A percentile compares a stretch with the other conserved stretches of the same genome.
Conservation (phyloP, 495 filamentous ascomycete genomes). For the Xylaria curta region DNA sequence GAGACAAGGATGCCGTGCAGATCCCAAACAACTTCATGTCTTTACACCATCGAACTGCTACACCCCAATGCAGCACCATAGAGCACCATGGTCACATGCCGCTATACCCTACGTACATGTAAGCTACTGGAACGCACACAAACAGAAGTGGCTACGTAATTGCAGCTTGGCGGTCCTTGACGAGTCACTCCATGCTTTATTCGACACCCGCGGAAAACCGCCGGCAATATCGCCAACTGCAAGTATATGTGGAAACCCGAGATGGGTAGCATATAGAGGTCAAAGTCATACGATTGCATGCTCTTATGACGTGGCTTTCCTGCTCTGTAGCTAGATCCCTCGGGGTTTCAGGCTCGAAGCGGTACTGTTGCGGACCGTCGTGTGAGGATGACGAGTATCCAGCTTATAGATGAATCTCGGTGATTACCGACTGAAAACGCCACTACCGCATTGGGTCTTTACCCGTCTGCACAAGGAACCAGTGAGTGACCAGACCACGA, state of each 20-base stretch:
- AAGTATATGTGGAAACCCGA: slow-evolving; percentile 11
- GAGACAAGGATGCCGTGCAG: slow-evolving; percentile 18
- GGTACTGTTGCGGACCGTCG: not conserved
- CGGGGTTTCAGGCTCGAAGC: not conserved
- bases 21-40: slow-evolving; percentile 22
- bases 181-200: not conserved
- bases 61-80: not conserved
- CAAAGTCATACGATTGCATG: slow-evolving; percentile 18
- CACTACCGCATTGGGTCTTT: slow-evolving; percentile 9
- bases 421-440: not conserved
- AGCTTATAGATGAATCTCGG: not conserved
- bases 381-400: slow-evolving; percentile 1
- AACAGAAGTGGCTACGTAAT: slow-evolving; percentile 5
- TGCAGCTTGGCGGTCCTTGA: not conserved
- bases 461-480: not conserved
- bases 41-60: slow-evolving; percentile 3
- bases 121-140: not conserved
- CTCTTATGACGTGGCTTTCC: slow-evolving; percentile 12
- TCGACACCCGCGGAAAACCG: not conserved
- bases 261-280: slow-evolving; percentile 12
- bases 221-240: not conserved
- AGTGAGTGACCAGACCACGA: too few species aligned
- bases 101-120: slow-evolving; percentile 5
- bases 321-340: not conserved
- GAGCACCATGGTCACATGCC: slow-evolving; percentile 9